Evolutionary conservation across 2,329 filamentous ascomycete genomes (phyloP).

Genomic region (Mycosphaerella sp.): DNA sequence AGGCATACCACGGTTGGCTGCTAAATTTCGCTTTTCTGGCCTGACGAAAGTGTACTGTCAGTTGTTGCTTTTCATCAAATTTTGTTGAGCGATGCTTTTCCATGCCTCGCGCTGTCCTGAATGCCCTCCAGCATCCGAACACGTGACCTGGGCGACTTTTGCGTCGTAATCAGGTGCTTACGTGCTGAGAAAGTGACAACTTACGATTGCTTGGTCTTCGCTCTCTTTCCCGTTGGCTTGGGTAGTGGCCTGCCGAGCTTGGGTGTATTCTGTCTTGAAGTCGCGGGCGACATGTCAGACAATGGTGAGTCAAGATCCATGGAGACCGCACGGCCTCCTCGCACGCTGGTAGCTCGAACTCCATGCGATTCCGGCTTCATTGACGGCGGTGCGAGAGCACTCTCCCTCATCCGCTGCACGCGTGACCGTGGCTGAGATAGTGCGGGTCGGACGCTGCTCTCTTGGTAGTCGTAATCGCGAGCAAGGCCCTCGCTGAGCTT

Average conservation of each 20-base stretch:
- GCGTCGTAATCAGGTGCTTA: neutral
- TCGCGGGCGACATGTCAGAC: conserved; percentile 30
- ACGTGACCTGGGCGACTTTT: neutral
- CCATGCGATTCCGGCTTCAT: conserved; percentile 24
- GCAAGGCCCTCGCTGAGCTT: conserved; percentile 28
- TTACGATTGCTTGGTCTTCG: conserved; percentile 39
- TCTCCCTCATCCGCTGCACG: conserved; percentile 16
- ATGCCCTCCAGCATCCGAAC: neutral
- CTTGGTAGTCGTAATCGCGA: conserved; percentile 28
- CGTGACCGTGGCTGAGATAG: conserved; percentile 17
- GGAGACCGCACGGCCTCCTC: conserved; percentile 27
- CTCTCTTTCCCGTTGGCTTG: conserved; percentile 30
- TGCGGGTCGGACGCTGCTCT: conserved; percentile 31
- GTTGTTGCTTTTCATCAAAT: conserved; percentile 16
- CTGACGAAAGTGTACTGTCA: conserved; percentile 42
- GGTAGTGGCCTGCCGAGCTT: conserved; percentile 20
- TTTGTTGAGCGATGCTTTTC: conserved; percentile 5
- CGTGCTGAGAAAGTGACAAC: conserved; percentile 19
- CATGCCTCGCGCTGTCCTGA: conserved; percentile 21
- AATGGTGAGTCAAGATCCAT: conserved; percentile 31
- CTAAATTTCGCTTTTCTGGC: conserved; percentile 68
- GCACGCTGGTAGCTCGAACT: conserved; percentile 17
- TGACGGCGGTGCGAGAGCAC: conserved; percentile 22
- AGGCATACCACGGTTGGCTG: conserved; percentile 62
- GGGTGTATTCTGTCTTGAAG: conserved; percentile 31